Percentiles rank a stretch among this genome's conserved stretches.
Evolutionary conservation across 2,329 filamentous ascomycete species (phyloP).

Genomic region (Aspergillus aculeatinus): DNA sequence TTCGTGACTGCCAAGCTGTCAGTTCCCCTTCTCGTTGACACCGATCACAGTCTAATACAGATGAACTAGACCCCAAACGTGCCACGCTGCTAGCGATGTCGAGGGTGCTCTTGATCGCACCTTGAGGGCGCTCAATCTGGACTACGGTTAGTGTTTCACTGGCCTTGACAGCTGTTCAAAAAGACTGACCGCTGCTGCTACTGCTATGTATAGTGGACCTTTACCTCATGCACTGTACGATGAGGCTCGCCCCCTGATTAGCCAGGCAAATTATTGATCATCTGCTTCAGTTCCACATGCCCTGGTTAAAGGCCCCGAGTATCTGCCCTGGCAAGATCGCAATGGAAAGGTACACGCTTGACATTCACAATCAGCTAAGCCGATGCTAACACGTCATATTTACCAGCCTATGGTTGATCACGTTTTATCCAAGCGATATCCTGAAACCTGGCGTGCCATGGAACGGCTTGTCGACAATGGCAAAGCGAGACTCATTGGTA

Average conservation of each 20-base stretch:
- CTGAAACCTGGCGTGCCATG: background rate
- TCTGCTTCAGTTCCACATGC: background rate
- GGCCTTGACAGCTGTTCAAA: background rate
- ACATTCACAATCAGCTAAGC: background rate
- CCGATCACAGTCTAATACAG: background rate
- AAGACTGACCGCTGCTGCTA: background rate
- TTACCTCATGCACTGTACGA: background rate
- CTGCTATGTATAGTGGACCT: background rate
- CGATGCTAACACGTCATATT: background rate
- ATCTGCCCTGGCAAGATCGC: background rate
- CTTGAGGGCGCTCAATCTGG: background rate
- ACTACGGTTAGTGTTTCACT: background rate
- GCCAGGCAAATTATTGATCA: background rate
- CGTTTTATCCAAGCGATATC: background rate
- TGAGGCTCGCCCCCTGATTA: background rate
- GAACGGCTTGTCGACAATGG: constrained; percentile 1
- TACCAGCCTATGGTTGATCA: background rate
- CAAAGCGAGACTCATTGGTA: constrained; percentile 2
- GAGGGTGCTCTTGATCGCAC: background rate
- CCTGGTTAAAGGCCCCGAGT: background rate
- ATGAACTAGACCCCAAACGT: background rate
- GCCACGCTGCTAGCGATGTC: background rate
- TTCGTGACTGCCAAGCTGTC: constrained; percentile 5
- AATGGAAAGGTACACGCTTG: background rate
- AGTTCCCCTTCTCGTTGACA: background rate